Evolutionary conservation across 805 yeast species (phyloP).

Genomic region (Yarrowia divulgata): DNA sequence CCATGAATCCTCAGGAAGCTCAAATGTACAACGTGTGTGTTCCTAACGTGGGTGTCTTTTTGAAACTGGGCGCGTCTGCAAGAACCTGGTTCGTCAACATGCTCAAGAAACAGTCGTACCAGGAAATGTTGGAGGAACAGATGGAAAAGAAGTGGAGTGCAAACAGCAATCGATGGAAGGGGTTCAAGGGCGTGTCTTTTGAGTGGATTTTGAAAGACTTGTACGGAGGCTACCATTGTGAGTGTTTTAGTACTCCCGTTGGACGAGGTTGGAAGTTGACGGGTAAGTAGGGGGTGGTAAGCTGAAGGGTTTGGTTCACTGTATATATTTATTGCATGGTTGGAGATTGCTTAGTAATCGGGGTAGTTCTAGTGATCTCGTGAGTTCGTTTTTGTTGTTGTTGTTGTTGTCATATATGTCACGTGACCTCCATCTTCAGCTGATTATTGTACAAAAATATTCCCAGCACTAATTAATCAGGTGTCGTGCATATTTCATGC

Average conservation of each 20-base stretch:
- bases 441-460: background rate
- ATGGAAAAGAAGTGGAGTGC: constrained; percentile 48
- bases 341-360: too few species aligned
- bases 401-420: too few species aligned
- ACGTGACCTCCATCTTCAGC: too few species aligned
- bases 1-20: constrained; percentile 48
- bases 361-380: too few species aligned
- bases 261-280: constrained; percentile 68
- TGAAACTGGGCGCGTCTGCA: constrained; percentile 48
- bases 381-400: too few species aligned
- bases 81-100: constrained; percentile 51
- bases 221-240: constrained; percentile 62
- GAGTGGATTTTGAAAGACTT: constrained; percentile 64
- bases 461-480: background rate
- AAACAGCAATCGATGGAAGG: constrained; percentile 52
- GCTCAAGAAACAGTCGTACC: constrained; percentile 49
- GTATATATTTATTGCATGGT: constrained; percentile 12
- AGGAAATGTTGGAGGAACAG: constrained; percentile 51
- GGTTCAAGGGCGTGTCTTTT: constrained; percentile 59
- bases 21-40: constrained; percentile 49
- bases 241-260: constrained; percentile 65
- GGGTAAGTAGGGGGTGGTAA: constrained; percentile 46
- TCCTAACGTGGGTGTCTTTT: constrained; percentile 52
- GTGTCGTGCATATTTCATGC: constrained; percentile 3
- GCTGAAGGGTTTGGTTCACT: too few species aligned